These are phyloP conservation scores for Carex parvula DNA, from an alignment of 176 grass and related monocot species.

Conservation along the genomic window DNA sequence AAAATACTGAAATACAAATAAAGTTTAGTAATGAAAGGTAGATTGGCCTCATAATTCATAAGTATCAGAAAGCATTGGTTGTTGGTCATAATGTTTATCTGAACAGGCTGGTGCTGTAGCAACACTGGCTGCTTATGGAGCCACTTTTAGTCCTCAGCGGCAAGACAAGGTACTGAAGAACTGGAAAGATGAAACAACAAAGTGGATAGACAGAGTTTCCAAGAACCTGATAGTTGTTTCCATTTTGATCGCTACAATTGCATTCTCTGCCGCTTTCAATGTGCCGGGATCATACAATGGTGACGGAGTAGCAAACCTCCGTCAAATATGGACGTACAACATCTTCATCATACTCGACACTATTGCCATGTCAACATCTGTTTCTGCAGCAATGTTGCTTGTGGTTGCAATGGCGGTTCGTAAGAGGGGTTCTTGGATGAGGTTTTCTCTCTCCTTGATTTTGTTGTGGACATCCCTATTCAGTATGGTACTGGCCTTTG, in stretches of 20 bases:
- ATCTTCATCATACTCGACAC: conserved; percentile 36
- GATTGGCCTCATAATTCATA: too few species aligned
- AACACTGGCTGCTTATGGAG: conserved; percentile 15
- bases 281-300: conserved; percentile 41
- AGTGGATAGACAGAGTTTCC: conserved; percentile 32
- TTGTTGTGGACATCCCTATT: conserved; percentile 36
- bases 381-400: conserved; percentile 28
- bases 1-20: too few species aligned
- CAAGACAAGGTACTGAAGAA: conserved; percentile 37
- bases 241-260: conserved; percentile 36
- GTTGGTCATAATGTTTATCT: not conserved
- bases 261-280: conserved; percentile 52
- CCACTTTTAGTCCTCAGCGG: conserved; percentile 33
- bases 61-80: not conserved
- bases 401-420: conserved; percentile 23
- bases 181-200: conserved; percentile 32
- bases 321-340: conserved; percentile 11
- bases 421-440: conserved; percentile 22
- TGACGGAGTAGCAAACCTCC: conserved; percentile 31
- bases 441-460: conserved; percentile 23
- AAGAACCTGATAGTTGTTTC: conserved; percentile 39
- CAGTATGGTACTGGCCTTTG: conserved; percentile 37
- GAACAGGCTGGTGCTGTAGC: conserved; percentile 21
- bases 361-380: conserved; percentile 31
- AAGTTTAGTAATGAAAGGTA: too few species aligned